phyloP scores from a whole-genome alignment of 1,284 basidiomycete species.

The Tilletia caries region DNA sequence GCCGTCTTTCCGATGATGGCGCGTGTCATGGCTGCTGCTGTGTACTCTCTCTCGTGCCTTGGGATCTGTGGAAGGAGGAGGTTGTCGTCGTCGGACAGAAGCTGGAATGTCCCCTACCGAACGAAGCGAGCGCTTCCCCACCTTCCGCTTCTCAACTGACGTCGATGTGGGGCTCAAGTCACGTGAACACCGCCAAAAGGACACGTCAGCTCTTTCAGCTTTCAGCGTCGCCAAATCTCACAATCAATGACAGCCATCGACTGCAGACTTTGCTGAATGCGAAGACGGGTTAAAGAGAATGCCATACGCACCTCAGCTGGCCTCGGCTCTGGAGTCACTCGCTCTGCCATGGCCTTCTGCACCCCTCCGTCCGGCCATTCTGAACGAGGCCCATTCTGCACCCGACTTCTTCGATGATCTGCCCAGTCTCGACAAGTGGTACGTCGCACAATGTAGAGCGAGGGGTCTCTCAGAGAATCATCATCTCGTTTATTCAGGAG shows the following conservation, averaged over 20 bases:
- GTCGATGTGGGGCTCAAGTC: too few relatives aligned
- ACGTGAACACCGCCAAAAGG: too few relatives aligned
- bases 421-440: background rate
- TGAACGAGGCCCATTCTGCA: background rate
- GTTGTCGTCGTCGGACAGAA: too few relatives aligned
- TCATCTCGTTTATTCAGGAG: background rate
- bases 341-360: constrained; percentile 2
- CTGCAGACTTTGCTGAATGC: too few relatives aligned
- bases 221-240: too few relatives aligned
- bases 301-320: background rate
- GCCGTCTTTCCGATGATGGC: background rate
- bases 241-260: too few relatives aligned
- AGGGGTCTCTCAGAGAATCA: background rate
- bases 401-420: constrained; percentile 13
- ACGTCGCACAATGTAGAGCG: background rate
- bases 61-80: too few relatives aligned
- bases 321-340: background rate
- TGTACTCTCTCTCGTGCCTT: too few relatives aligned
- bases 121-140: too few relatives aligned
- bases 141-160: too few relatives aligned
- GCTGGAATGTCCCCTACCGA: too few relatives aligned
- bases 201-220: too few relatives aligned
- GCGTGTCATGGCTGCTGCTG: background rate
- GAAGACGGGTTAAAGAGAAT: background rate
- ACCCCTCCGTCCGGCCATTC: background rate